Evolutionary conservation across 805 yeast species (phyloP).

Genomic region (Ogataea henricii): DNA sequence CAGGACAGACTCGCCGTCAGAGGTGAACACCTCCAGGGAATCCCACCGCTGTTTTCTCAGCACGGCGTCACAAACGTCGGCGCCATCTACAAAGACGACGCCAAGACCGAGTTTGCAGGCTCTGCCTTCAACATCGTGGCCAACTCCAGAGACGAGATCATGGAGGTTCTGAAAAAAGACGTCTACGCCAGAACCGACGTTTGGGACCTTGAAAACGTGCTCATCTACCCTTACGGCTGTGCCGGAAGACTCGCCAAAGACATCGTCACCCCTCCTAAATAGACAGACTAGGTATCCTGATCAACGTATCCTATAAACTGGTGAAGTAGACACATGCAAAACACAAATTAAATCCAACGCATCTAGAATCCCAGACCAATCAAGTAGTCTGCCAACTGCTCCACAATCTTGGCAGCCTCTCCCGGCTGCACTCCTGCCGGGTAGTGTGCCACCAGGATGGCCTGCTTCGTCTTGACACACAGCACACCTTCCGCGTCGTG

Average conservation of each 20-base stretch:
- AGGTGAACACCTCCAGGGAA: conserved; percentile 51
- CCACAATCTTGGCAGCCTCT: conserved; percentile 92
- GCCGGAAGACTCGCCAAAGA: conserved; percentile 46
- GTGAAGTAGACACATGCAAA: not conserved
- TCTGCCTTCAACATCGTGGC: conserved; percentile 66
- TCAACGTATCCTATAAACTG: conserved; percentile 7
- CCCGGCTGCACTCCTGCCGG: conserved; percentile 90
- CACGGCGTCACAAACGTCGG: conserved; percentile 53
- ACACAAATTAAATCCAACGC: not conserved
- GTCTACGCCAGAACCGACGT: conserved; percentile 63
- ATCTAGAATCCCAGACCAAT: conserved; percentile 78
- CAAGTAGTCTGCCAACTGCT: conserved; percentile 92
- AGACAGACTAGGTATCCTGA: not conserved
- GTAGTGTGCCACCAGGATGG: conserved; percentile 91
- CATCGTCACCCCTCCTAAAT: conserved; percentile 14
- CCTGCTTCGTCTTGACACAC: conserved; percentile 91
- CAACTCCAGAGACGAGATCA: conserved; percentile 62
- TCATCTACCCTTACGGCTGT: conserved; percentile 56
- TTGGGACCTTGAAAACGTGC: conserved; percentile 70
- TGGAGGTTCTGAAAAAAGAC: conserved; percentile 65
- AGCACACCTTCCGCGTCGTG: conserved; percentile 85
- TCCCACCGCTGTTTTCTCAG: conserved; percentile 41
- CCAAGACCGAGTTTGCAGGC: conserved; percentile 62
- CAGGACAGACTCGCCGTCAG: conserved; percentile 54
- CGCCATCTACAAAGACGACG: conserved; percentile 51